A percentile compares a stretch with the other conserved stretches of the same genome.
phyloP scores from a whole-genome alignment of 305 asterid species.

The Lippia alba region DNA sequence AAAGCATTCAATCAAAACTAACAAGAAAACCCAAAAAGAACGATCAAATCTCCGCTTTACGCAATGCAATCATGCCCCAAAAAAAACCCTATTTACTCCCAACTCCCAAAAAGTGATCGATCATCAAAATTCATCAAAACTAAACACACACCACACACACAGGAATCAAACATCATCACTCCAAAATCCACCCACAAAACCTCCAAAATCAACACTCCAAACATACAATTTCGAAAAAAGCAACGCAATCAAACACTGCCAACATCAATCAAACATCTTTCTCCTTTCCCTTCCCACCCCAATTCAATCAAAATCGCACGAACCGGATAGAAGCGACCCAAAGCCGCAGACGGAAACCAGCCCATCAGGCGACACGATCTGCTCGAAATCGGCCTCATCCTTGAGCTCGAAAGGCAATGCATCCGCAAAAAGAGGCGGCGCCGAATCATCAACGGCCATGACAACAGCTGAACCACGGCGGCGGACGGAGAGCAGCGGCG shows the following conservation, averaged over 20 bases:
- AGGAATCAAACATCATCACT: neutral
- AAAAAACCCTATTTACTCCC: no score
- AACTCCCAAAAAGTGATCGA: no score
- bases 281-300: neutral
- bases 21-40: neutral
- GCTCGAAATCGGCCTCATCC: conserved; percentile 74
- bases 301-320: neutral
- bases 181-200: neutral
- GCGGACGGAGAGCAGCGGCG: conserved; percentile 31
- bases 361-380: conserved; percentile 77
- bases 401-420: conserved; percentile 63
- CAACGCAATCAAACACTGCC: neutral
- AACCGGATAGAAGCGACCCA: conserved; percentile 98
- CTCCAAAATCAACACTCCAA: neutral
- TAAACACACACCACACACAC: neutral
- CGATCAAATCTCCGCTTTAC: neutral
- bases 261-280: neutral
- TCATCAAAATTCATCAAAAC: neutral
- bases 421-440: conserved; percentile 33
- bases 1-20: neutral
- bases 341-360: conserved; percentile 85
- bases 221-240: no score
- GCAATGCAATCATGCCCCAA: no score
- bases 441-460: conserved; percentile 52
- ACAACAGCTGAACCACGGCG: conserved; percentile 32